A percentile compares a stretch with the other conserved stretches of the same genome.
These are phyloP conservation scores for Sporopachydermia lactativora DNA, from an alignment of 805 yeast genomes.

Conservation along the genomic window DNA sequence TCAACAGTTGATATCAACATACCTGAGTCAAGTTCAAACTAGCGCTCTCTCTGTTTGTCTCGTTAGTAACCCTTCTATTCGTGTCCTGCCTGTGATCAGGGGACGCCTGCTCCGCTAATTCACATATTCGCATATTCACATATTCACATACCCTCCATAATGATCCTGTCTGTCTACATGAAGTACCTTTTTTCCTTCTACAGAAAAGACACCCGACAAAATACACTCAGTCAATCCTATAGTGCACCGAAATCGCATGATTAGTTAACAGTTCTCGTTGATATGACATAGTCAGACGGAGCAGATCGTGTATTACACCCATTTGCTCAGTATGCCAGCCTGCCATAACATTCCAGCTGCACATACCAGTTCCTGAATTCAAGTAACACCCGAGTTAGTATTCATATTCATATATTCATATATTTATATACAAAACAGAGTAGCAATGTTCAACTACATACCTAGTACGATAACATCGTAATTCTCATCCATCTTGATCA, in stretches of 20 bases:
- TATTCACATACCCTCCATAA: conserved; percentile 52
- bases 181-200: conserved; percentile 95
- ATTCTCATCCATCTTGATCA: conserved; percentile 66
- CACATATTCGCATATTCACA: too few species aligned
- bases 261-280: too few species aligned
- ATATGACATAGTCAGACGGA: too few species aligned
- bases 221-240: conserved; percentile 95
- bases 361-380: conserved; percentile 20
- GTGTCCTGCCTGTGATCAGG: too few species aligned
- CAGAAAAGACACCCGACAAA: conserved; percentile 82
- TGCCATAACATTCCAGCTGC: background rate
- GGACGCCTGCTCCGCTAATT: too few species aligned
- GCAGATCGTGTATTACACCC: too few species aligned
- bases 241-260: background rate
- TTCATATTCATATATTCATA: conserved; percentile 1
- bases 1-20: too few species aligned
- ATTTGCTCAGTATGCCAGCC: background rate
- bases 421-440: background rate
- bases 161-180: conserved; percentile 95
- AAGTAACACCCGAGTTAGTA: conserved; percentile 1
- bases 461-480: conserved; percentile 97
- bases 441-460: conserved; percentile 15
- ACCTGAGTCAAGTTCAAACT: conserved; percentile 57
- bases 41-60: conserved; percentile 46
- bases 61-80: too few species aligned